Conservation (phyloP, 2,329 filamentous ascomycete species). For the Fusarium verticillioides region DNA sequence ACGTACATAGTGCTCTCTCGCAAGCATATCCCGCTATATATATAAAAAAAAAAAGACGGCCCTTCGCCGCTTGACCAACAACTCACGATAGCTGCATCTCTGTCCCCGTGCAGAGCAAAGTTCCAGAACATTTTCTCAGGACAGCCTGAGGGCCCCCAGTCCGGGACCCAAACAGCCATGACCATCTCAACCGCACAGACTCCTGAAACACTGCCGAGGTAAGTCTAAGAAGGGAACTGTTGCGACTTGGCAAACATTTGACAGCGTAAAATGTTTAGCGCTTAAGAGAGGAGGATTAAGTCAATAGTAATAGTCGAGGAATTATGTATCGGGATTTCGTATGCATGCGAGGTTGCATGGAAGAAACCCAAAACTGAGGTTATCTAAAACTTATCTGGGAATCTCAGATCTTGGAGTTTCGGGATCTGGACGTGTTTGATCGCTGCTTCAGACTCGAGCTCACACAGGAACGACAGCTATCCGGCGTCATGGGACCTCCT, state of each 20-base stretch:
- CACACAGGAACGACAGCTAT: conserved; percentile 37
- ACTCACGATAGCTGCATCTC: conserved; percentile 14
- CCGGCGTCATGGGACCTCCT: conserved; percentile 39
- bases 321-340: background rate
- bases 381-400: conserved; percentile 32
- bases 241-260: conserved; percentile 33
- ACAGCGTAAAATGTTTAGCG: conserved; percentile 9
- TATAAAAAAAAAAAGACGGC: background rate
- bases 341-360: background rate
- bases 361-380: conserved; percentile 18
- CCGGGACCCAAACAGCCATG: conserved; percentile 12
- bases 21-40: background rate
- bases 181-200: conserved; percentile 18
- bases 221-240: conserved; percentile 1
- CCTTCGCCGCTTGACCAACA: background rate
- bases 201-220: conserved; percentile 30
- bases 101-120: conserved; percentile 2
- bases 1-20: background rate
- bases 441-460: conserved; percentile 40
- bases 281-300: background rate
- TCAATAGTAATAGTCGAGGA: background rate
- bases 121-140: conserved; percentile 28
- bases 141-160: conserved; percentile 14
- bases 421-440: conserved; percentile 38
- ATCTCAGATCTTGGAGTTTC: conserved; percentile 37